Evolutionary conservation across 2,329 filamentous ascomycete species (phyloP).

Genomic region (Aspergillus sp.): DNA sequence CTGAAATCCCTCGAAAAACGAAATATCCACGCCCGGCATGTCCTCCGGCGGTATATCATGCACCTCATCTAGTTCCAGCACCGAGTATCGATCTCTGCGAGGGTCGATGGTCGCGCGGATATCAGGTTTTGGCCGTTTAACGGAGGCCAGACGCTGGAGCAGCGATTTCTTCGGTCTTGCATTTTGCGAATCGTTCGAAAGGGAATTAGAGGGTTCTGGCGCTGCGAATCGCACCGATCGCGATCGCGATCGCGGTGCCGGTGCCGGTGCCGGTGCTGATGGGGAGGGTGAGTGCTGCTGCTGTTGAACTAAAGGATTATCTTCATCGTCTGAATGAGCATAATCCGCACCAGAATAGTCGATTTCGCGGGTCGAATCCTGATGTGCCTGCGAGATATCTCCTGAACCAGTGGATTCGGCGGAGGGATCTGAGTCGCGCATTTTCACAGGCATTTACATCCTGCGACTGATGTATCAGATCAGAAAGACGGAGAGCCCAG

Average conservation of each 20-base stretch:
- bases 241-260: no score
- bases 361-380: background rate
- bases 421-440: no score
- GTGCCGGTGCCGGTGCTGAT: no score
- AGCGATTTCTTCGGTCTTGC: conserved; percentile 2
- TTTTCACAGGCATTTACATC: no score
- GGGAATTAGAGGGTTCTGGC: background rate
- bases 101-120: conserved; percentile 1
- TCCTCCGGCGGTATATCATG: conserved; percentile 2
- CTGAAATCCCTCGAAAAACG: conserved; percentile 10
- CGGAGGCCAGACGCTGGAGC: conserved; percentile 1
- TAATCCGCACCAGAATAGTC: background rate
- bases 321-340: background rate
- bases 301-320: background rate
- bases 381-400: no score
- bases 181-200: background rate
- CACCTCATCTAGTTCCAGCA: conserved; percentile 7
- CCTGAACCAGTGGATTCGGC: background rate
- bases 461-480: no score
- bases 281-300: no score
- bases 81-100: conserved; percentile 2
- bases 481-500: no score
- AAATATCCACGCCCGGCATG: conserved; percentile 11
- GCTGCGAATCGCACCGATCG: no score
- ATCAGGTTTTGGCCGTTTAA: conserved; percentile 2